Conservation (phyloP, 257 asterid genomes). For the Forsythia viridissima region DNA sequence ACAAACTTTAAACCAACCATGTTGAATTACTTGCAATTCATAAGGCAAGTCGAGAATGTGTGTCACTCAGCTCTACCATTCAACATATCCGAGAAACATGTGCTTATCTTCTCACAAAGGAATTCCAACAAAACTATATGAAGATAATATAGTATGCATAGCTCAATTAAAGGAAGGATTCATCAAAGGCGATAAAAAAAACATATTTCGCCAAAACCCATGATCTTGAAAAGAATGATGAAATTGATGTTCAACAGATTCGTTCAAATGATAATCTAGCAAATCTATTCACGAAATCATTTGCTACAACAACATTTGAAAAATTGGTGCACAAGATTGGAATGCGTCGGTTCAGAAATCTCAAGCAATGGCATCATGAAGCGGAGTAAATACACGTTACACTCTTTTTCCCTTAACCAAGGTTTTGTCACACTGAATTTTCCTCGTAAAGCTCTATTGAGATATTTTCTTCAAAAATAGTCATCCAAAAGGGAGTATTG, state of each 20-base stretch:
- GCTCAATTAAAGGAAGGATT: neutral
- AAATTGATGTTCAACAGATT: neutral
- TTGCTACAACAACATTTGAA: neutral
- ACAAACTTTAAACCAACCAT: neutral
- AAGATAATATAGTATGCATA: too few species aligned
- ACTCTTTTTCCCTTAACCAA: neutral
- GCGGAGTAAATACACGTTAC: neutral
- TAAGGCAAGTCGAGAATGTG: neutral
- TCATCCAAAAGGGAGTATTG: too few species aligned
- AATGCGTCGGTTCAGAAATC: neutral
- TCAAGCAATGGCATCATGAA: too few species aligned
- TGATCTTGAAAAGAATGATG: neutral
- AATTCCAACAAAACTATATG: neutral
- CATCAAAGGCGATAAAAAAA: neutral
- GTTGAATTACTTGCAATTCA: neutral
- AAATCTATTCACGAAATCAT: neutral
- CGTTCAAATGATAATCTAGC: neutral
- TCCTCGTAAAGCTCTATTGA: neutral
- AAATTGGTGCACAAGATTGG: too few species aligned
- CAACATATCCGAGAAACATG: neutral
- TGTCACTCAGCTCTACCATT: neutral
- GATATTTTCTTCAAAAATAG: neutral
- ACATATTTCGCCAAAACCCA: neutral
- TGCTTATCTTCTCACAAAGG: neutral
- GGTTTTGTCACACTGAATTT: neutral